Evolutionary conservation across 23 red algal species (phyloP).

Genomic region (Agarophyton chilense): DNA sequence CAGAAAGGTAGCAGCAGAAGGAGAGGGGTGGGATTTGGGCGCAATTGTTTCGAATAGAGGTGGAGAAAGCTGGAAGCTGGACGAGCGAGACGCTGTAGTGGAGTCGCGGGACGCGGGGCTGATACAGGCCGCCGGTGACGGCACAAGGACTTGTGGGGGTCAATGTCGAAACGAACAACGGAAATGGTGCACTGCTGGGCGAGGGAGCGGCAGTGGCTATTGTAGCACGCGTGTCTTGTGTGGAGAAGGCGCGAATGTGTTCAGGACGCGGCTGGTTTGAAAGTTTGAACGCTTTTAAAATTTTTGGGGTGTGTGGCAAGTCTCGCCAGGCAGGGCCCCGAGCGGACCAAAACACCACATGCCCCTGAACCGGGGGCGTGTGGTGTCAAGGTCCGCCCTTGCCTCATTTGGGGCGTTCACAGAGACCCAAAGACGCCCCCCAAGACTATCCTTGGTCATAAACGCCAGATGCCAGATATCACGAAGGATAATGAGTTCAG

Average conservation of each 20-base stretch:
- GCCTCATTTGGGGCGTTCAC: too few species aligned
- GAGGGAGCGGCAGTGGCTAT: not conserved
- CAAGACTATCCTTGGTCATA: too few species aligned
- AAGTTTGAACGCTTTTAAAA: slow-evolving; percentile 36
- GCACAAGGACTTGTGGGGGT: not conserved
- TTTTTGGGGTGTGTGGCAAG: not conserved
- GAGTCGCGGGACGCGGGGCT: slow-evolving; percentile 30
- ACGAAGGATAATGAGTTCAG: too few species aligned
- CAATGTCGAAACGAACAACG: slow-evolving; percentile 11
- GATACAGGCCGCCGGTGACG: slow-evolving; percentile 16
- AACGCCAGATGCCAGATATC: too few species aligned
- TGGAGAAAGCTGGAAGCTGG: not conserved
- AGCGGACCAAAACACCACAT: too few species aligned
- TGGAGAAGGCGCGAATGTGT: not conserved
- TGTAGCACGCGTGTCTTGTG: not conserved
- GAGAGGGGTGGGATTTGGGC: not conserved
- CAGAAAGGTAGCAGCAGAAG: not conserved
- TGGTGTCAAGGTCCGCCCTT: too few species aligned
- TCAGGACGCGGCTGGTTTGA: not conserved
- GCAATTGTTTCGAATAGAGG: not conserved
- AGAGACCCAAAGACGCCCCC: too few species aligned
- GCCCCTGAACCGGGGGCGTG: too few species aligned
- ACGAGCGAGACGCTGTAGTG: not conserved
- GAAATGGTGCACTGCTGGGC: slow-evolving; percentile 9
- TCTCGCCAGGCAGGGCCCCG: too few species aligned